Percentiles rank a stretch among this genome's conserved stretches.
Conservation (phyloP, 495 filamentous ascomycete species). For the Daldinia caldariorum region DNA sequence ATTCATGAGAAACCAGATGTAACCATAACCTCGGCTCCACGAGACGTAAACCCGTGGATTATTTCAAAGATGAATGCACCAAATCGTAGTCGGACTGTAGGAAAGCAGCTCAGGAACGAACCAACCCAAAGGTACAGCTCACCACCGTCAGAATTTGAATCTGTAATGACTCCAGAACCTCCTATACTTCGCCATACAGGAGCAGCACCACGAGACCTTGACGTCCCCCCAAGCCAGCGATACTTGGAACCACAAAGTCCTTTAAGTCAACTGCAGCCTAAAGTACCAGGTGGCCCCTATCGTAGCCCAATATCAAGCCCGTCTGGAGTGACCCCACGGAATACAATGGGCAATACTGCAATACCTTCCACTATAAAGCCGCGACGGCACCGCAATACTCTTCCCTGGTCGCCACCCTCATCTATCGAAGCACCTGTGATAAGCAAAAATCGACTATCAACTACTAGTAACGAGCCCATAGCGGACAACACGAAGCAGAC, state of each 20-base stretch:
- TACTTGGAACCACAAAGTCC: conserved; percentile 1
- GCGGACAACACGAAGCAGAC: conserved; percentile 38
- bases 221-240: conserved; percentile 39
- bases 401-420: conserved; percentile 44
- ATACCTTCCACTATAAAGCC: conserved; percentile 7
- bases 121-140: conserved; percentile 4
- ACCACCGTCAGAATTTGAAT: conserved; percentile 4
- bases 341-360: background rate
- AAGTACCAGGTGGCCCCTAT: conserved; percentile 42
- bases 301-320: conserved; percentile 43
- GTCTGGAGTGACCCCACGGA: background rate
- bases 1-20: conserved; percentile 34
- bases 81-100: conserved; percentile 6
- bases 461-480: background rate
- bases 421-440: conserved; percentile 16
- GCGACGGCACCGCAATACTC: conserved; percentile 22
- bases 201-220: conserved; percentile 46
- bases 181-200: conserved; percentile 42
- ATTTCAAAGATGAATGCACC: conserved; percentile 67
- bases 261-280: conserved; percentile 7
- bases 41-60: conserved; percentile 66
- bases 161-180: conserved; percentile 37
- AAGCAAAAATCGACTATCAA: background rate
- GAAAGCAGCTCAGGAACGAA: background rate
- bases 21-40: conserved; percentile 10